Evolutionary conservation across 768 basidiomycete genomes (phyloP).

Genomic region (Suillus bovinus): DNA sequence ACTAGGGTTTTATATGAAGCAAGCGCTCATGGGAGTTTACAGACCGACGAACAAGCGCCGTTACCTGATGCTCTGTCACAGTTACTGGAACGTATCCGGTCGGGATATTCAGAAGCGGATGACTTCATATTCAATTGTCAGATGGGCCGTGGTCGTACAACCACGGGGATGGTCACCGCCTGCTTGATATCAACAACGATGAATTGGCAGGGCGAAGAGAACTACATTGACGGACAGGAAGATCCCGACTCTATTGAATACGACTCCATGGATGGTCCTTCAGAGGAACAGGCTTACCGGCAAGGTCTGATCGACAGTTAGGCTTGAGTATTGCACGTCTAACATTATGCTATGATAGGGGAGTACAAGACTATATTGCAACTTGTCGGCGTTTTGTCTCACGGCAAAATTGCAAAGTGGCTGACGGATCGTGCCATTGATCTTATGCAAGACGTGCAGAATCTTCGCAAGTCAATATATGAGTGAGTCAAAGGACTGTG

Average conservation of each 20-base stretch:
- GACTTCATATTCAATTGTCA: slow-evolving; percentile 97
- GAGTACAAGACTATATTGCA: slow-evolving; percentile 98
- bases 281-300: slow-evolving; percentile 86
- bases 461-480: slow-evolving; percentile 91
- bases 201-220: slow-evolving; percentile 54
- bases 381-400: slow-evolving; percentile 86
- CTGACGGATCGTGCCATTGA: slow-evolving; percentile 89
- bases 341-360: slow-evolving; percentile 46
- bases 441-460: slow-evolving; percentile 95
- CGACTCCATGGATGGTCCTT: slow-evolving; percentile 77
- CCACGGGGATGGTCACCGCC: slow-evolving; percentile 94
- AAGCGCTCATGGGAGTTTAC: slow-evolving; percentile 14
- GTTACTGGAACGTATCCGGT: slow-evolving; percentile 71
- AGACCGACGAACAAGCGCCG: slow-evolving; percentile 98
- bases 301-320: slow-evolving; percentile 53
- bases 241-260: slow-evolving; percentile 45
- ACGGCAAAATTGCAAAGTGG: slow-evolving; percentile 91
- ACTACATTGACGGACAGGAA: slow-evolving; percentile 34
- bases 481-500: slow-evolving; percentile 56
- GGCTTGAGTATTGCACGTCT: not conserved
- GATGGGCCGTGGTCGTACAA: slow-evolving; percentile 91
- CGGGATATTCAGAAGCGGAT: slow-evolving; percentile 55
- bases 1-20: slow-evolving; percentile 2
- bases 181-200: slow-evolving; percentile 79
- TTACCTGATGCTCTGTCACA: slow-evolving; percentile 83